A percentile compares a stretch with the other conserved stretches of the same genome.
phyloP scores from a whole-genome alignment of 768 basidiomycete species.

The Amanita phalloides region DNA sequence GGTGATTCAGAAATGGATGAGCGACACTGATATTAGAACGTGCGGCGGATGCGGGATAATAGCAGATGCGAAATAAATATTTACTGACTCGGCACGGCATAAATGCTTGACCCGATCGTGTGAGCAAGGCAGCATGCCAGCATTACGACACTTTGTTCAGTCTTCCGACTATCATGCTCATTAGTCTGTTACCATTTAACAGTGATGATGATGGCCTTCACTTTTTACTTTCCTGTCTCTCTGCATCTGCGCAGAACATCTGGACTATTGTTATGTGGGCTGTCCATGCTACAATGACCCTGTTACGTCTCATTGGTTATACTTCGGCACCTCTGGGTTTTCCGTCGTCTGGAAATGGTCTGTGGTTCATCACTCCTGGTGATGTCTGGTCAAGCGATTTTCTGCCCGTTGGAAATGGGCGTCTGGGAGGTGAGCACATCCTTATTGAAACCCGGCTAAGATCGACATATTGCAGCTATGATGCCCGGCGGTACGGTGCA shows the following conservation, averaged over 20 bases:
- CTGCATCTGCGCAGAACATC: neutral
- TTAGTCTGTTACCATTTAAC: too few species aligned
- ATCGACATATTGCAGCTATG: constrained; percentile 35
- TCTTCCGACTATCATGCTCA: too few species aligned
- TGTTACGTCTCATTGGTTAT: constrained; percentile 13
- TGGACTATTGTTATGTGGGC: constrained; percentile 13
- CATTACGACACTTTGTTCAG: too few species aligned
- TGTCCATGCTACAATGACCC: constrained; percentile 13
- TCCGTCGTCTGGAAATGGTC: constrained; percentile 61
- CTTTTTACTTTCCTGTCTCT: neutral
- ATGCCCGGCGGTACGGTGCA: constrained; percentile 48
- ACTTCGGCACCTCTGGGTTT: constrained; percentile 33
- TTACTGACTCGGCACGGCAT: too few species aligned
- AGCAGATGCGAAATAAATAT: constrained; percentile 24
- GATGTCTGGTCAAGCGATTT: constrained; percentile 46
- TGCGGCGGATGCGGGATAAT: constrained; percentile 60
- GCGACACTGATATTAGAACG: constrained; percentile 46
- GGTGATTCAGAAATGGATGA: constrained; percentile 79
- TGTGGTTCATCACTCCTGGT: constrained; percentile 56
- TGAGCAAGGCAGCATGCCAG: too few species aligned
- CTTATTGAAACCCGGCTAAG: neutral
- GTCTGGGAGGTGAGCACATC: constrained; percentile 41
- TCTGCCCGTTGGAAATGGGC: constrained; percentile 69
- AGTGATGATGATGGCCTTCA: neutral
- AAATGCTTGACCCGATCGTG: too few species aligned